Conservation (phyloP, 2,329 filamentous ascomycete genomes). For the Paramyrothecium sp. region DNA sequence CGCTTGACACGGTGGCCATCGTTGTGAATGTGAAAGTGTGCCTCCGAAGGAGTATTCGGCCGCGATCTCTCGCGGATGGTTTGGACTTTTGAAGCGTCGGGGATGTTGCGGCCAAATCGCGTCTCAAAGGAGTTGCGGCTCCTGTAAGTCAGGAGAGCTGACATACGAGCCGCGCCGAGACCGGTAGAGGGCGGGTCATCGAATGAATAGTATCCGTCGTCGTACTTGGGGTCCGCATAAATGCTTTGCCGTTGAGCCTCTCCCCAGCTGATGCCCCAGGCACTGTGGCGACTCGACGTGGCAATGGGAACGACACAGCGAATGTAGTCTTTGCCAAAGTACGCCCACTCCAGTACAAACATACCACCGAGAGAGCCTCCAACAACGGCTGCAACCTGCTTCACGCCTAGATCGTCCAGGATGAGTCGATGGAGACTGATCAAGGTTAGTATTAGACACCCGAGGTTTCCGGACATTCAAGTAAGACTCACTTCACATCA, state of each 20-base stretch:
- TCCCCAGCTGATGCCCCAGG: conserved; percentile 90
- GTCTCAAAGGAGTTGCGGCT: conserved; percentile 97
- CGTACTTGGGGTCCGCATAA: conserved; percentile 97
- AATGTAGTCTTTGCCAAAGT: conserved; percentile 84
- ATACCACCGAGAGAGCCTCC: conserved; percentile 87
- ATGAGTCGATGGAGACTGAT: conserved; percentile 73
- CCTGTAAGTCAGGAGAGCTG: conserved; percentile 90
- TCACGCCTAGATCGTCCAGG: conserved; percentile 77
- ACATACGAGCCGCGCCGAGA: conserved; percentile 93
- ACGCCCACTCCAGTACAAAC: conserved; percentile 90
- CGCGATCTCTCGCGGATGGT: conserved; percentile 71
- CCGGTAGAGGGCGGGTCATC: conserved; percentile 83
- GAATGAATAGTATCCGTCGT: conserved; percentile 91
- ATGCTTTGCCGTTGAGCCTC: conserved; percentile 90
- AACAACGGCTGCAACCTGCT: conserved; percentile 74
- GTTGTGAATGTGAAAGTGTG: conserved; percentile 80
- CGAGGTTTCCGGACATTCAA: background rate
- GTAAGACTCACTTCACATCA: conserved; percentile 75
- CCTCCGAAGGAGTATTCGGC: conserved; percentile 62
- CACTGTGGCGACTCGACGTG: conserved; percentile 80
- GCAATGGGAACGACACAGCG: conserved; percentile 79
- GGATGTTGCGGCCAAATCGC: conserved; percentile 89
- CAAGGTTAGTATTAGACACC: conserved; percentile 13
- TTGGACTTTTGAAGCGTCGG: conserved; percentile 79
- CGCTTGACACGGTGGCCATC: conserved; percentile 70